Evolutionary conservation across 495 filamentous ascomycete species (phyloP), one percentile per base, ranked within the genome.

Genomic region (Penicillium egyptiacum): DNA sequence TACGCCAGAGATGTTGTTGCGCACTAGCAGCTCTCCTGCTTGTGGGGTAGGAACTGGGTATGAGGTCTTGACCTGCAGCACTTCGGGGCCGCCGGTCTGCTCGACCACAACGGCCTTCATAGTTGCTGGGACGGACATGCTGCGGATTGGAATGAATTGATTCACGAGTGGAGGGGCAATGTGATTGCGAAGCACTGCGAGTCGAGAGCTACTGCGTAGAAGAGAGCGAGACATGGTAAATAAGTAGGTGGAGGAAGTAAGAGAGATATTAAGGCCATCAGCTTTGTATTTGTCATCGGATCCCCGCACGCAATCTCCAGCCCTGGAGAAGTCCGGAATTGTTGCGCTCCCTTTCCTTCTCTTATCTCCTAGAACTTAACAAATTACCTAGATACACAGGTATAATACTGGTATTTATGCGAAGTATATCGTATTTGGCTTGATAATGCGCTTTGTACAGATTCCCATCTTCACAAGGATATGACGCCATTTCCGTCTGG

Each of bases 1-100:
- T 52, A 98, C 77, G 17, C 93, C 93, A 43, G 89, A 81, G 64
- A 84, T 88, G 53, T 90, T 84, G 68, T 97, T 97, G 72, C 89
- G 89, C 45, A 98, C 83, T 3, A 98, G 81, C 28, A 97, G 58
- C 56, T 97, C 79, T 45, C 85, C 87, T 41, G 87, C 83, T 50
- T 83, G 72, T 28, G 86, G 84, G 23, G 78, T 74, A 0, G 93
- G 91, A 10, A 96, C 86, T 20, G 91, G 91, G 5, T 92, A 67
- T 62, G 91, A 83, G 46, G 85, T 84, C 66, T 79, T 86, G 72
- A 88, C 85, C 61, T 92, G 72, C 20, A 97, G 77, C 30, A 92
- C 90, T 49, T 95, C 90, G 5, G 81, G 73, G 31, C 89, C 92
- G 56, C 93, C 93, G 41, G 81, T 85, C 68, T 88, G 82, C 59